A percentile compares a stretch with the other conserved stretches of the same genome.
Conservation (phyloP, 345 rosid genomes). For the Eucalyptus pauciflora region DNA sequence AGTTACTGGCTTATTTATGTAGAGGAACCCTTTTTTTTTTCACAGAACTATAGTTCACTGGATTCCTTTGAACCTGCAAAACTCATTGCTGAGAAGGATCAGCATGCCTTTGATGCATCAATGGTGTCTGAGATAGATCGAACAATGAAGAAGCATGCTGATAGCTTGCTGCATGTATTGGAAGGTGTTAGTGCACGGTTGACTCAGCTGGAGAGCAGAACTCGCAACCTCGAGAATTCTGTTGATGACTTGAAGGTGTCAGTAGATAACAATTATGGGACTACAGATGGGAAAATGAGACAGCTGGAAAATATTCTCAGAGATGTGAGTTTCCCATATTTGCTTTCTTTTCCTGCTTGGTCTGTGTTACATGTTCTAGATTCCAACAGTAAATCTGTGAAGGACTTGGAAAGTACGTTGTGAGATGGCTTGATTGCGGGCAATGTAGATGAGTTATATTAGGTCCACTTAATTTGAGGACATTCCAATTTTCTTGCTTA, state of each 20-base stretch:
- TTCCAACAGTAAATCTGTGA: neutral
- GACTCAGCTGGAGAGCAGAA: slow-evolving; percentile 74
- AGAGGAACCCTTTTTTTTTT: neutral
- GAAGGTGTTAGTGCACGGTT: slow-evolving; percentile 73
- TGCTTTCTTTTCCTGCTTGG: neutral
- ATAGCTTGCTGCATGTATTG: slow-evolving; percentile 51
- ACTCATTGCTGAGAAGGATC: slow-evolving; percentile 40
- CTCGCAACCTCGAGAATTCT: slow-evolving; percentile 50
- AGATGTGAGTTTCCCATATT: slow-evolving; percentile 38
- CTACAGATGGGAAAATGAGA: slow-evolving; percentile 73
- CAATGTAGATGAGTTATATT: neutral
- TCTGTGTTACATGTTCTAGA: neutral
- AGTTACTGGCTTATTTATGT: neutral
- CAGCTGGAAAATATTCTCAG: slow-evolving; percentile 71
- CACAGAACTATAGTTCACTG: slow-evolving; percentile 58
- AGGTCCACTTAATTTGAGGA: neutral
- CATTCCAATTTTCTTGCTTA: neutral
- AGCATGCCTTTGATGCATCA: slow-evolving; percentile 9
- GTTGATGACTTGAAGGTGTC: slow-evolving; percentile 78
- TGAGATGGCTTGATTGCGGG: neutral
- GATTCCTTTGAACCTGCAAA: slow-evolving; percentile 56
- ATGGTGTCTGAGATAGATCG: slow-evolving; percentile 58
- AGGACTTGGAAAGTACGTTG: neutral
- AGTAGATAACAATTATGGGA: slow-evolving; percentile 72
- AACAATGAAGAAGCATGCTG: slow-evolving; percentile 61